These are phyloP conservation scores for Persicaria tinctoria DNA, from an alignment of 148 eudicot species.

Conservation along the genomic window DNA sequence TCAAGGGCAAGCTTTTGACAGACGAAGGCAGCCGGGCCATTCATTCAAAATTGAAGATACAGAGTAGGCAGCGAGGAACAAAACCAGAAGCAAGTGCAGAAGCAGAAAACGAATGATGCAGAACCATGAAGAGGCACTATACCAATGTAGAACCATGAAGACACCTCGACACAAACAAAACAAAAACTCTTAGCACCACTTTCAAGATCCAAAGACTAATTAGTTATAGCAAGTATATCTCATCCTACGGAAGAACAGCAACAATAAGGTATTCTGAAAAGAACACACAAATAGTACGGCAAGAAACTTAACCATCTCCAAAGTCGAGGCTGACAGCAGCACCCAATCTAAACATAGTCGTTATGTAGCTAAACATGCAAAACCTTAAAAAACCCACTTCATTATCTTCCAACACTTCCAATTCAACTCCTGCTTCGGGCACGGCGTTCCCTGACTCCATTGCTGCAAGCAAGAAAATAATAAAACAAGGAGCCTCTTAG, in stretches of 20 bases:
- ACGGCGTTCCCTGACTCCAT: slow-evolving; percentile 74
- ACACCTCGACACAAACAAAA: slow-evolving; percentile 94
- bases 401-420: slow-evolving; percentile 17
- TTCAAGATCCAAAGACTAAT: slow-evolving; percentile 14
- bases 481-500: background rate
- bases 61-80: slow-evolving; percentile 48
- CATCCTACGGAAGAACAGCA: slow-evolving; percentile 16
- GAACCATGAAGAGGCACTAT: slow-evolving; percentile 57
- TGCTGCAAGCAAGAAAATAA: slow-evolving; percentile 31
- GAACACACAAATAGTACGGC: slow-evolving; percentile 29
- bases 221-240: slow-evolving; percentile 8
- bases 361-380: slow-evolving; percentile 48
- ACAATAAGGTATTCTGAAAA: slow-evolving; percentile 19
- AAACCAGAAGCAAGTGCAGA: slow-evolving; percentile 45
- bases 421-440: slow-evolving; percentile 78
- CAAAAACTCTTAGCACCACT: slow-evolving; percentile 48
- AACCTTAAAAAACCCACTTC: slow-evolving; percentile 43
- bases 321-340: slow-evolving; percentile 41
- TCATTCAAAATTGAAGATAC: slow-evolving; percentile 58
- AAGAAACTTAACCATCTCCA: slow-evolving; percentile 75
- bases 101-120: slow-evolving; percentile 29
- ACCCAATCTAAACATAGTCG: slow-evolving; percentile 53
- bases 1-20: slow-evolving; percentile 38
- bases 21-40: slow-evolving; percentile 57
- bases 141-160: slow-evolving; percentile 72